Conservation (phyloP, 768 basidiomycete genomes). For the Termitomyces sp. region DNA sequence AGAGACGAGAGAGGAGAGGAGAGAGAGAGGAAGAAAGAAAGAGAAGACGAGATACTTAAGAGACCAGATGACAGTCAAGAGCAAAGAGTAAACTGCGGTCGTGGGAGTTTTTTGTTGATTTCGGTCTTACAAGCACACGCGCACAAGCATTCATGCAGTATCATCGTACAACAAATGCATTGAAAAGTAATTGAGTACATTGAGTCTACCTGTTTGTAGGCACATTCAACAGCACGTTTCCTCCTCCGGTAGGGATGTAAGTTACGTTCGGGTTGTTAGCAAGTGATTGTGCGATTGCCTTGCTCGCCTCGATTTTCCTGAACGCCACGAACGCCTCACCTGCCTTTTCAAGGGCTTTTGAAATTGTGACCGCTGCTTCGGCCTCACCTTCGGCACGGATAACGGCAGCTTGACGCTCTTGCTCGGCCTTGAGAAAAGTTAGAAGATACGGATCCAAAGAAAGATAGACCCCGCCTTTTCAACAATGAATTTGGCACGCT, state of each 20-base stretch:
- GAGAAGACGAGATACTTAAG: slow-evolving; percentile 33
- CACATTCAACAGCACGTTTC: slow-evolving; percentile 80
- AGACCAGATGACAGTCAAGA: slow-evolving; percentile 45
- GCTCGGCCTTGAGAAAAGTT: slow-evolving; percentile 68
- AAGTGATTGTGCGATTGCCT: slow-evolving; percentile 91
- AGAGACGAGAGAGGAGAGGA: slow-evolving; percentile 37
- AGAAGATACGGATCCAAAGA: background rate
- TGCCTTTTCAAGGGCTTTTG: slow-evolving; percentile 83
- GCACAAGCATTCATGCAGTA: background rate
- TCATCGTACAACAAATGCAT: background rate
- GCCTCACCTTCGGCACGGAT: slow-evolving; percentile 99
- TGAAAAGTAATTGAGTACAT: background rate
- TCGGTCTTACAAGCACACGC: slow-evolving; percentile 5
- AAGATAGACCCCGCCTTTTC: slow-evolving; percentile 64
- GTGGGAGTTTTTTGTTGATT: slow-evolving; percentile 34
- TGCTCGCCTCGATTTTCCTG: slow-evolving; percentile 95
- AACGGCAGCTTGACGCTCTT: slow-evolving; percentile 97
- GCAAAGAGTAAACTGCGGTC: slow-evolving; percentile 28
- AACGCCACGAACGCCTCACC: slow-evolving; percentile 95
- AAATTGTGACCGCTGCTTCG: slow-evolving; percentile 93
- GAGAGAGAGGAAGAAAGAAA: slow-evolving; percentile 40
- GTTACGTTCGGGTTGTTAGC: slow-evolving; percentile 78
- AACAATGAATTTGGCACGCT: slow-evolving; percentile 98
- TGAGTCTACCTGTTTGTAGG: slow-evolving; percentile 44
- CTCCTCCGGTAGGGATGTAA: slow-evolving; percentile 78